phyloP scores from a whole-genome alignment of 192 early-diverging fungal genomes.

The Nowakowskiella sp. region DNA sequence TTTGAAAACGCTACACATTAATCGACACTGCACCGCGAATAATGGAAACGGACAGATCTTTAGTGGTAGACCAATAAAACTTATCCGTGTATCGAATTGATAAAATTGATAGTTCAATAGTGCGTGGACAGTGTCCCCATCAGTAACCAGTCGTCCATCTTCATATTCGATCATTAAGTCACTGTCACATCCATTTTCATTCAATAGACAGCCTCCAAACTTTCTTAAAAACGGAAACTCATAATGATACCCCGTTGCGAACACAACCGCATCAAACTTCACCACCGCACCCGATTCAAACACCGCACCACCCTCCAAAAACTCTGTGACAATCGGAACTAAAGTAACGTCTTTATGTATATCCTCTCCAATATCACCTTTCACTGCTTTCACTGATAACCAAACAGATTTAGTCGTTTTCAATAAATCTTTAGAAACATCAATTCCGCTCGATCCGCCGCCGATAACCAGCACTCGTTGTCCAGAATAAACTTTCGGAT shows the following conservation, averaged over 20 bases:
- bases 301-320: constrained; percentile 7
- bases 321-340: background rate
- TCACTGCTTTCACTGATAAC: constrained; percentile 20
- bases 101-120: constrained; percentile 41
- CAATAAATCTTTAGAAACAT: constrained; percentile 40
- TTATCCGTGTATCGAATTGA: constrained; percentile 40
- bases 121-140: constrained; percentile 29
- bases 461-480: constrained; percentile 45
- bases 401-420: constrained; percentile 25
- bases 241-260: constrained; percentile 60
- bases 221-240: constrained; percentile 48
- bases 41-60: constrained; percentile 53
- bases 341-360: background rate
- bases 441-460: constrained; percentile 40
- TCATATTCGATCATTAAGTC: constrained; percentile 3
- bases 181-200: background rate
- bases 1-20: too few relatives aligned
- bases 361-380: constrained; percentile 1
- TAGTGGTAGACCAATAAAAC: constrained; percentile 50
- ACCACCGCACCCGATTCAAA: constrained; percentile 7
- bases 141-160: constrained; percentile 13
- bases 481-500: constrained; percentile 3
- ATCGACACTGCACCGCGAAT: constrained; percentile 53
- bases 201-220: background rate
- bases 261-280: constrained; percentile 43